A percentile compares a stretch with the other conserved stretches of the same genome.
Conservation (phyloP, 805 yeast species). For the Candida chilensis region DNA sequence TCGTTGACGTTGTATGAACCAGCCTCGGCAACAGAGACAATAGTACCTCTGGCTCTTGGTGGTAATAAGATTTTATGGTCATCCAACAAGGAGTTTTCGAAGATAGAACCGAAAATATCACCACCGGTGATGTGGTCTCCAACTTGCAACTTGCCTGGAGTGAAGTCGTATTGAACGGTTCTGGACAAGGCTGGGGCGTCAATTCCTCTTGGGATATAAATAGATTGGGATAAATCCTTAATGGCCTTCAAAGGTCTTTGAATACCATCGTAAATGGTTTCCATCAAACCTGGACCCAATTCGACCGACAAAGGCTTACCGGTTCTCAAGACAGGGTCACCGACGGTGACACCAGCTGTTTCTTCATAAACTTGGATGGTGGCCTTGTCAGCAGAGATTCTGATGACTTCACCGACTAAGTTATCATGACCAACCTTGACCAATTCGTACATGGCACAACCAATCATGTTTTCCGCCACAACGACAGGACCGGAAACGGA, state of each 20-base stretch:
- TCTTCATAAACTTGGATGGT: constrained; percentile 99
- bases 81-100: constrained; percentile 84
- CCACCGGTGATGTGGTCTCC: constrained; percentile 99
- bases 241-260: constrained; percentile 97
- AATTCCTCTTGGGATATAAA: constrained; percentile 98
- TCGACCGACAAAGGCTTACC: constrained; percentile 99
- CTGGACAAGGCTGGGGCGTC: constrained; percentile 94
- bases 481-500: constrained; percentile 98
- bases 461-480: constrained; percentile 97
- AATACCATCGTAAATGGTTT: constrained; percentile 98
- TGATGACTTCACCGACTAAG: constrained; percentile 96
- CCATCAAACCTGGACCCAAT: constrained; percentile 99
- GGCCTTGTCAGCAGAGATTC: constrained; percentile 94
- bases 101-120: constrained; percentile 89
- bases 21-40: constrained; percentile 77
- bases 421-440: constrained; percentile 97
- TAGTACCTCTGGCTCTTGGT: constrained; percentile 98
- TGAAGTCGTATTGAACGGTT: constrained; percentile 74
- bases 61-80: constrained; percentile 95
- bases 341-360: constrained; percentile 98
- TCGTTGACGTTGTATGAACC: constrained; percentile 92
- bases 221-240: constrained; percentile 78
- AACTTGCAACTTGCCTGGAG: constrained; percentile 67
- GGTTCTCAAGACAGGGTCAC: constrained; percentile 97
- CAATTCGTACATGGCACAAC: constrained; percentile 99